Evolutionary conservation across 2,329 filamentous ascomycete genomes (phyloP).

Genomic region (Trichocomaceae sp.): DNA sequence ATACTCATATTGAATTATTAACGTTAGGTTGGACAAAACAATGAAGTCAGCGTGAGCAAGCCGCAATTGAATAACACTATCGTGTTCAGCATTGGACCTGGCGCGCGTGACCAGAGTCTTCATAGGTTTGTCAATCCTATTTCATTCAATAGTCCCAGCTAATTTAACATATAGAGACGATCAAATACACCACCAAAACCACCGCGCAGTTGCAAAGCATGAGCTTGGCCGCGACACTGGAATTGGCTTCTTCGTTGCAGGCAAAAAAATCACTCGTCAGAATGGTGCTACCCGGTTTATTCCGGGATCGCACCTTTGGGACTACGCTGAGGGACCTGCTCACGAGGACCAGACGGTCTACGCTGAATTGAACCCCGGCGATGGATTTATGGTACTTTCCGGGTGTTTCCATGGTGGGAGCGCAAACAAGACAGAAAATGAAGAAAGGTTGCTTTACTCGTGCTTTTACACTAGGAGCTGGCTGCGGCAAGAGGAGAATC

Average conservation of each 20-base stretch:
- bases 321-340: not conserved
- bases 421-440: constrained; percentile 1
- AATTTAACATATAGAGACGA: not conserved
- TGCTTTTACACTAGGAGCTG: constrained; percentile 2
- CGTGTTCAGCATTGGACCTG: constrained; percentile 3
- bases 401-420: constrained; percentile 1
- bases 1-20: not conserved
- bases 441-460: constrained; percentile 2
- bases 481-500: constrained; percentile 5
- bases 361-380: constrained; percentile 1
- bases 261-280: not conserved
- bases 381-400: constrained; percentile 4
- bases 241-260: not conserved
- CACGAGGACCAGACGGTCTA: not conserved
- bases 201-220: not conserved
- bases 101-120: constrained; percentile 1
- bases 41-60: not conserved
- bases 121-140: not conserved
- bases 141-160: not conserved
- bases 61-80: constrained; percentile 3
- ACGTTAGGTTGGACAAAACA: not conserved
- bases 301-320: constrained; percentile 6
- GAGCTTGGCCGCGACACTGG: not conserved
- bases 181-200: not conserved
- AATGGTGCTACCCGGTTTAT: constrained; percentile 4